Evolutionary conservation across 768 basidiomycete genomes (phyloP).

Genomic region (Kwoniella europaea): DNA sequence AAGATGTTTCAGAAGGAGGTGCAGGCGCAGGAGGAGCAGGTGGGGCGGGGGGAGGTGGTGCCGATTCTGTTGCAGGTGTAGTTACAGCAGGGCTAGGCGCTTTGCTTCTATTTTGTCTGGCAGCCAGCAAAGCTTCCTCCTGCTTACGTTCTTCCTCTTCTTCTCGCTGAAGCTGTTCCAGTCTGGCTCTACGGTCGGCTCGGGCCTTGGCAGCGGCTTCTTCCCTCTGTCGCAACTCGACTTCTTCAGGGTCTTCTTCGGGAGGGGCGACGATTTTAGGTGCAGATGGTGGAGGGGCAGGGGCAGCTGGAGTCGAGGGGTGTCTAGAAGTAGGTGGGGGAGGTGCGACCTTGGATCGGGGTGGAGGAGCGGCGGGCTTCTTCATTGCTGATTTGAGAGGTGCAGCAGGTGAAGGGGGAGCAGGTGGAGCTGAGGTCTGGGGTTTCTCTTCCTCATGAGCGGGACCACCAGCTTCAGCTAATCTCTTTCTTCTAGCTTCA

Average conservation of each 20-base stretch:
- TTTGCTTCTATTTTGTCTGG: constrained; percentile 40
- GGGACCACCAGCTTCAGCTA: constrained; percentile 65
- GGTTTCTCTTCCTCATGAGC: constrained; percentile 61
- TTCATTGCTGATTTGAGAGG: constrained; percentile 58
- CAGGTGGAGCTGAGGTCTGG: constrained; percentile 35
- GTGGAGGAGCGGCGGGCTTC: constrained; percentile 61
- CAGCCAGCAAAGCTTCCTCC: constrained; percentile 59
- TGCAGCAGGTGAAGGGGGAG: constrained; percentile 61
- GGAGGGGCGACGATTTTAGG: constrained; percentile 57
- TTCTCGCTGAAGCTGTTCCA: constrained; percentile 66
- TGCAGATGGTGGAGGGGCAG: constrained; percentile 54
- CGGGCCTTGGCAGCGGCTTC: constrained; percentile 72
- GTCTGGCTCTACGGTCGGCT: constrained; percentile 68
- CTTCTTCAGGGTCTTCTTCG: constrained; percentile 78
- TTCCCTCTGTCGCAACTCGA: constrained; percentile 70
- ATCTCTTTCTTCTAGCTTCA: constrained; percentile 69
- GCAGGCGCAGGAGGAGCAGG: constrained; percentile 49
- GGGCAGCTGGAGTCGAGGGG: constrained; percentile 41
- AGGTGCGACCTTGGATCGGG: constrained; percentile 33
- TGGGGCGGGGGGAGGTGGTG: constrained; percentile 57
- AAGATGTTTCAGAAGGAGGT: constrained; percentile 26
- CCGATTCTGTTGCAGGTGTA: constrained; percentile 31
- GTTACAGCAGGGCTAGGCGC: constrained; percentile 23
- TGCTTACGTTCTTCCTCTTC: constrained; percentile 72
- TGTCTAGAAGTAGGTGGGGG: constrained; percentile 19